Evolutionary conservation across 371 early-diverging fungal genomes (phyloP), one percentile per base, ranked within the genome.

Genomic region (Phascolomyces articulosus): DNA sequence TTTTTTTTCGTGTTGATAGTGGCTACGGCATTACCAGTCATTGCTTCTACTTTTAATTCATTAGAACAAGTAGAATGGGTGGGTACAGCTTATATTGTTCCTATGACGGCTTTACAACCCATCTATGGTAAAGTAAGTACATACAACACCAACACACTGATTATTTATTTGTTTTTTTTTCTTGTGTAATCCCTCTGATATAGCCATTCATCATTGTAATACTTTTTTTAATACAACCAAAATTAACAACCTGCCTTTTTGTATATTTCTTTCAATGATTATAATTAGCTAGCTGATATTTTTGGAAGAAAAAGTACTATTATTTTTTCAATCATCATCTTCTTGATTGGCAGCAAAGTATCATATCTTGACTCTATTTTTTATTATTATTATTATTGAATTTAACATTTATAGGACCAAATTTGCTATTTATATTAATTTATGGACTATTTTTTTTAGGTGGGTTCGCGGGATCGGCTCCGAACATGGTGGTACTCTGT

Each of bases 31-130:
- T 66, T 78, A 51, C 77, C 78, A 4, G 73, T 59, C 34, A 78
- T 81, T 24, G 82, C 77, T 6, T 68, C 71, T 1, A 68, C 65
- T 9, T 79, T 79, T 47, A 69, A 83, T 23, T 82, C 85, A 15
- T 73, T 92, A 0, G 75, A 78, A 27, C 64, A 85, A 21, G 83
- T 86, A 20, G 83, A 87, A 0, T 91, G 90, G 92, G 82, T 91
- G 1, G 86, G 83, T 13, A 87, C 51, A 27, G 64, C 69, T 21
- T 79, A 75, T 28, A 67, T 75, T 54, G 70, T 80, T 41, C 71
- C 75, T 34, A 72, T 67, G 49, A 83, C 78, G 1, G 72, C 77
- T 2, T 73, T 78, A 34, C 77, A 75, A 40, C 77, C 77, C 4
- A 57, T 79, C n/a, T 81, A 72, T 66, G 80, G 80, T 13, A 75